Evolutionary conservation across 1,139 yeast genomes (phyloP).

Genomic region (Scheffersomyces titani): DNA sequence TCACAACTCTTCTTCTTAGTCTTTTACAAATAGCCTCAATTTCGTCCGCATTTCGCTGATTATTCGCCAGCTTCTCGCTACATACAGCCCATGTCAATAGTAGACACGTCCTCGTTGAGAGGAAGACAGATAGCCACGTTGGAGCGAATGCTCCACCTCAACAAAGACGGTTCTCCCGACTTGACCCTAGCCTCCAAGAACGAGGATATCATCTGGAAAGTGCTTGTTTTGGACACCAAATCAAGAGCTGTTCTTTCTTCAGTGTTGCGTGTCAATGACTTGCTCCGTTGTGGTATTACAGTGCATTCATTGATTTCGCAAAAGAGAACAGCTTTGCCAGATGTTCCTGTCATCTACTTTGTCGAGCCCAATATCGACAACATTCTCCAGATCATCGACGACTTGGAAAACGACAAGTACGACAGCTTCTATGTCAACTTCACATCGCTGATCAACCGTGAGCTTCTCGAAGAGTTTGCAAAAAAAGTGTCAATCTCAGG

Average conservation of each 20-base stretch:
- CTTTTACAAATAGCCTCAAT: not conserved
- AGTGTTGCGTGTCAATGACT: slow-evolving; percentile 85
- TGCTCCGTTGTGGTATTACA: slow-evolving; percentile 86
- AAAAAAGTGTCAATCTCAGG: slow-evolving; percentile 74
- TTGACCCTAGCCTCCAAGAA: slow-evolving; percentile 51
- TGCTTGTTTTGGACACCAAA: slow-evolving; percentile 76
- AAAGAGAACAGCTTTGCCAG: slow-evolving; percentile 78
- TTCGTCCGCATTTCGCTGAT: not conserved
- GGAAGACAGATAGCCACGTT: slow-evolving; percentile 51
- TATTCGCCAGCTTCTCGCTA: not conserved
- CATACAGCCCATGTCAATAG: slow-evolving; percentile 4
- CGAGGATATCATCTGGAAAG: slow-evolving; percentile 86
- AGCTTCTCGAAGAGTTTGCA: slow-evolving; percentile 85
- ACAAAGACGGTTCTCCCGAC: slow-evolving; percentile 57
- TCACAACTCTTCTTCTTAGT: not conserved
- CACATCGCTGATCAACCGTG: slow-evolving; percentile 75
- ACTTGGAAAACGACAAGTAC: slow-evolving; percentile 72
- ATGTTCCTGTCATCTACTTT: slow-evolving; percentile 92
- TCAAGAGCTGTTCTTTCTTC: slow-evolving; percentile 88
- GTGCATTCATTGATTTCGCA: slow-evolving; percentile 76
- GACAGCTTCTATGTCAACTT: slow-evolving; percentile 83
- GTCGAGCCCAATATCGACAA: slow-evolving; percentile 85
- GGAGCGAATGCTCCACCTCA: slow-evolving; percentile 83
- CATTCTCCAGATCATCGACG: slow-evolving; percentile 65
- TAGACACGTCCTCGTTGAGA: slow-evolving; percentile 25